Conservation (phyloP, 2,329 filamentous ascomycete species). For the Rhinocladiella mackenziei region DNA sequence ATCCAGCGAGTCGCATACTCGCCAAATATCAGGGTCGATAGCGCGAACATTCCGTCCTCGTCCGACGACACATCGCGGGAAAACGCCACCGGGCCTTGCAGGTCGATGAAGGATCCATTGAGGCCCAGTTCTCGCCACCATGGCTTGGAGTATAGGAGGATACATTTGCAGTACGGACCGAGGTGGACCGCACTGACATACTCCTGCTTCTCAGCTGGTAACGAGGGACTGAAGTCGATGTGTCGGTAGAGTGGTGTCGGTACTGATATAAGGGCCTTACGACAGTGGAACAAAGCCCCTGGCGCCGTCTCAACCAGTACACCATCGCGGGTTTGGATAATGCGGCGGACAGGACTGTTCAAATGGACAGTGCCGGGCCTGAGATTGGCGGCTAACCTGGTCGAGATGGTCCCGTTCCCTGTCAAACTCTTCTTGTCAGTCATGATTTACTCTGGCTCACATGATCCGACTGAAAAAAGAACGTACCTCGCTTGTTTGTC, state of each 20-base stretch:
- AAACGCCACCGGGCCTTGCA: too few relatives aligned
- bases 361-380: conserved; percentile 1
- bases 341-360: not conserved
- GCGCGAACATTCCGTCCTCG: too few relatives aligned
- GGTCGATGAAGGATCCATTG: too few relatives aligned
- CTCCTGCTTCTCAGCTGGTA: conserved; percentile 41
- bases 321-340: conserved; percentile 1
- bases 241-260: conserved; percentile 44
- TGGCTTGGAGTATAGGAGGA: conserved; percentile 47
- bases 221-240: conserved; percentile 46
- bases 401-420: conserved; percentile 1
- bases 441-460: not conserved
- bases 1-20: too few relatives aligned
- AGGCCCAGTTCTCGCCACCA: conserved; percentile 25
- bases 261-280: conserved; percentile 48
- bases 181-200: conserved; percentile 36
- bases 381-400: not conserved
- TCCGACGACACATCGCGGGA: too few relatives aligned
- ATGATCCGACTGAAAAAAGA: too few relatives aligned
- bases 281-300: conserved; percentile 8
- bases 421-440: not conserved
- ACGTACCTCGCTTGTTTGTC: conserved; percentile 1
- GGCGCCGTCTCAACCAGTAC: not conserved
- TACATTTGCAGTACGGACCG: conserved; percentile 51
- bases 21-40: too few relatives aligned